Evolutionary conservation across 225 moss, liverwort and hornwort genomes (phyloP), one percentile per base, ranked within the genome.

Genomic region (Physcomitrellopsis africana): DNA sequence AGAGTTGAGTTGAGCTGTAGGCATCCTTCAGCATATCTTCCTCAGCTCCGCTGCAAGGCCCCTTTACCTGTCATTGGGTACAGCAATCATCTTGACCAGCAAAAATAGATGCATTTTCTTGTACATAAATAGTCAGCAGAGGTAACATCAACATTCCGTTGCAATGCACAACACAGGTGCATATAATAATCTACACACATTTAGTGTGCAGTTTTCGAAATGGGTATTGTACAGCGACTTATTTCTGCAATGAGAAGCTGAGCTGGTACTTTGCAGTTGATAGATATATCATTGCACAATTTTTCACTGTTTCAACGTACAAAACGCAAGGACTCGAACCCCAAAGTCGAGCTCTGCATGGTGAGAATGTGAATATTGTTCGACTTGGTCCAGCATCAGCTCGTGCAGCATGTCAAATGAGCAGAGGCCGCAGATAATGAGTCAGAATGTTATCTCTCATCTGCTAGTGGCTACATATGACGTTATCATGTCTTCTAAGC

Each of bases 51-150:
- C 10, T 8, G 1, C 14, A 7, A 49, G 48, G 18, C 11, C 0
- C 10, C 8, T 9, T 51, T 37, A 43, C 65, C 14, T 46, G 13
- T 51, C 2, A 10, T 19, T 46, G n/a, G 23, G 27, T 17, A 49
- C 17, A 46, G 12, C 9, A 32, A 48, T 48, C 29, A 72, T 13
- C 61, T 51, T 72, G 49, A 62, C 51, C 52, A 22, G 43, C 42
- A 42, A 63, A 49, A 52, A 11, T 52, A 63, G 8, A 46, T 37
- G 0, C 4, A 29, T 7, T 45, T 1, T 15, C 62, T 26, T 69
- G 69, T 69, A 74, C 80, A 74, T 13, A 69, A 48, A 51, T 58
- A 10, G 14, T 37, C 23, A 66, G 70, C 59, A 74, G 51, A 67
- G 55, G 48, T 2, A 0, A 26, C 20, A 62, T 37, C 32, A 4